Percentiles rank a stretch among this genome's conserved stretches.
Conservation (phyloP, 2,329 filamentous ascomycete genomes). For the Phaeophleospora eucalypticola region DNA sequence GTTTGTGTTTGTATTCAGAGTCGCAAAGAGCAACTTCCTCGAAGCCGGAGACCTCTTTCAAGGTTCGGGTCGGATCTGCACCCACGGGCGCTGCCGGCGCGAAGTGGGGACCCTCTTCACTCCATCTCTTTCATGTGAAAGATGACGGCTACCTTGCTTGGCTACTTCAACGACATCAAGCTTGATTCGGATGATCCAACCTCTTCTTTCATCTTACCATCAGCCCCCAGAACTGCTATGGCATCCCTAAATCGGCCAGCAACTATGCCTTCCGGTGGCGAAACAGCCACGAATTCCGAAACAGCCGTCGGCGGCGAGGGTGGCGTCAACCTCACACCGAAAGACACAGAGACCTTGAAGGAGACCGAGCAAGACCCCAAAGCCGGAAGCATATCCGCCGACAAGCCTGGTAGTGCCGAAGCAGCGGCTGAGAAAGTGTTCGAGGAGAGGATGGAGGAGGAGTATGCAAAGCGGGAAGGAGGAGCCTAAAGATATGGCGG, state of each 20-base stretch:
- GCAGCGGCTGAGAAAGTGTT: constrained; percentile 35
- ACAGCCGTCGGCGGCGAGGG: constrained; percentile 21
- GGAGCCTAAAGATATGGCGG: constrained; percentile 30
- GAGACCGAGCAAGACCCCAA: constrained; percentile 17
- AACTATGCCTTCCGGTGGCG: constrained; percentile 1
- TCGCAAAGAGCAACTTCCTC: no score
- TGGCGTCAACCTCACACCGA: constrained; percentile 19
- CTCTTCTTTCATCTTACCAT: background rate
- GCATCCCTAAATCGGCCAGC: constrained; percentile 3
- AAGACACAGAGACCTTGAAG: constrained; percentile 18
- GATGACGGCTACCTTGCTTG: no score
- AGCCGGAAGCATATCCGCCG: constrained; percentile 24
- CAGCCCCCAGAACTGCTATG: constrained; percentile 15
- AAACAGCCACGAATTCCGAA: constrained; percentile 27
- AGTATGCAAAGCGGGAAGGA: constrained; percentile 44
- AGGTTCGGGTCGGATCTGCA: background rate
- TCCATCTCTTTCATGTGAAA: background rate
- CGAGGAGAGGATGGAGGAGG: constrained; percentile 41
- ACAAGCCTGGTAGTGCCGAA: constrained; percentile 31
- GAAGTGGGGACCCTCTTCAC: background rate
- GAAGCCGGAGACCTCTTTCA: no score
- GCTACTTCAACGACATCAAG: no score
- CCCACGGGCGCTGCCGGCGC: background rate
- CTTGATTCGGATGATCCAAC: background rate
- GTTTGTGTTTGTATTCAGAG: no score